Evolutionary conservation across 164 flowering plant genomes (phyloP).

Genomic region (Taxillus chinensis): DNA sequence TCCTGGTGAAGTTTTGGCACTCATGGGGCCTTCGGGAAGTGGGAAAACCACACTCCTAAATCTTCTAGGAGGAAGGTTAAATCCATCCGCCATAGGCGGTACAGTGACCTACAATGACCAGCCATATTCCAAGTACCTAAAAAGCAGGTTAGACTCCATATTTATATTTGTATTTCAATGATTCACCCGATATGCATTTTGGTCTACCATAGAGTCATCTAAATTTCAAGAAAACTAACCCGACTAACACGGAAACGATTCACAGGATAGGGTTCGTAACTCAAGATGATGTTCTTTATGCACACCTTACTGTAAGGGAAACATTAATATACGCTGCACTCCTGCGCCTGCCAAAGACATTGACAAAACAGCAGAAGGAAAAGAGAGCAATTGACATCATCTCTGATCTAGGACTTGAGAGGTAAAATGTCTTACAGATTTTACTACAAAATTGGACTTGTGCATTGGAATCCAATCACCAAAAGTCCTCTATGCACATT

Average conservation of each 20-base stretch:
- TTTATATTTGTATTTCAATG: too few relatives aligned
- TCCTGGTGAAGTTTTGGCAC: conserved; percentile 85
- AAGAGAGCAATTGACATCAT: conserved; percentile 77
- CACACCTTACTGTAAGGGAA: conserved; percentile 91
- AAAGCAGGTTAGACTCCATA: conserved; percentile 55
- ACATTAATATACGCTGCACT: conserved; percentile 81
- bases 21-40: conserved; percentile 98
- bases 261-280: conserved; percentile 98
- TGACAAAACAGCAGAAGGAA: conserved; percentile 70
- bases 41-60: conserved; percentile 85
- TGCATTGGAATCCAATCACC: too few relatives aligned
- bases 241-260: not conserved
- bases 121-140: conserved; percentile 65
- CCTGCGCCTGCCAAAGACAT: conserved; percentile 58
- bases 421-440: conserved; percentile 24
- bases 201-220: too few relatives aligned
- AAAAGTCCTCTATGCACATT: too few relatives aligned
- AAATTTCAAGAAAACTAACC: not conserved
- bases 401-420: conserved; percentile 79
- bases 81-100: conserved; percentile 31
- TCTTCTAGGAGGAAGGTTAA: conserved; percentile 71
- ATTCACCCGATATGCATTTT: too few relatives aligned
- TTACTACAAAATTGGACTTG: too few relatives aligned
- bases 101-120: conserved; percentile 81
- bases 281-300: conserved; percentile 90